These are phyloP conservation scores for Solanum verrucosum DNA, from an alignment of 257 asterid species.

Conservation along the genomic window DNA sequence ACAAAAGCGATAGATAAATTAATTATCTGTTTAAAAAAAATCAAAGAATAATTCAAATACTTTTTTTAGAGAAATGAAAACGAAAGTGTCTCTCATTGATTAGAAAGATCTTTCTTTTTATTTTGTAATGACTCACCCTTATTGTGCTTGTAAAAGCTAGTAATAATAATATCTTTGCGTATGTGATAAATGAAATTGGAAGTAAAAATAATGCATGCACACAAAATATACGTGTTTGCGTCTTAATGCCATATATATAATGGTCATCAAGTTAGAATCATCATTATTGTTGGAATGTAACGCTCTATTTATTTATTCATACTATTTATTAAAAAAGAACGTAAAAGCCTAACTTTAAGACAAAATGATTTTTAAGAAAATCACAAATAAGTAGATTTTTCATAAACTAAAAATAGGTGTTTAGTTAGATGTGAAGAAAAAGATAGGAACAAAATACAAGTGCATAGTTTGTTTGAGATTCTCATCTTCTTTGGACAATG, in stretches of 20 bases:
- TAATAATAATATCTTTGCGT: not conserved
- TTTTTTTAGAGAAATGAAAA: not conserved
- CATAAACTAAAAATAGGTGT: not conserved
- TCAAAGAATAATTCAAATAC: not conserved
- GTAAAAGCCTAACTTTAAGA: not conserved
- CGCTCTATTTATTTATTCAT: not conserved
- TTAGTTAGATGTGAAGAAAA: not conserved
- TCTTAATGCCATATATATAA: not conserved
- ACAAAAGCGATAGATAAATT: not conserved
- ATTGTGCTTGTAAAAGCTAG: not conserved
- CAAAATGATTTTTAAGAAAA: not conserved
- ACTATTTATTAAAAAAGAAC: not conserved
- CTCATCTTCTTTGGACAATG: not conserved
- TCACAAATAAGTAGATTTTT: not conserved
- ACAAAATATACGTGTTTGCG: not conserved
- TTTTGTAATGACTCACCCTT: not conserved
- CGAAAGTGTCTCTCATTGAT: not conserved
- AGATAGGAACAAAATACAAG: not conserved
- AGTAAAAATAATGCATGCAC: not conserved
- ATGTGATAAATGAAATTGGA: not conserved
- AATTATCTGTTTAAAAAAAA: no score
- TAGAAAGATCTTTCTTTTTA: not conserved
- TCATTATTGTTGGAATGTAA: not conserved
- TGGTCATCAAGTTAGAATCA: not conserved
- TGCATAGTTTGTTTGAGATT: not conserved